phyloP scores from a whole-genome alignment of 441 rosid genomes.

The Adansonia gregorii region DNA sequence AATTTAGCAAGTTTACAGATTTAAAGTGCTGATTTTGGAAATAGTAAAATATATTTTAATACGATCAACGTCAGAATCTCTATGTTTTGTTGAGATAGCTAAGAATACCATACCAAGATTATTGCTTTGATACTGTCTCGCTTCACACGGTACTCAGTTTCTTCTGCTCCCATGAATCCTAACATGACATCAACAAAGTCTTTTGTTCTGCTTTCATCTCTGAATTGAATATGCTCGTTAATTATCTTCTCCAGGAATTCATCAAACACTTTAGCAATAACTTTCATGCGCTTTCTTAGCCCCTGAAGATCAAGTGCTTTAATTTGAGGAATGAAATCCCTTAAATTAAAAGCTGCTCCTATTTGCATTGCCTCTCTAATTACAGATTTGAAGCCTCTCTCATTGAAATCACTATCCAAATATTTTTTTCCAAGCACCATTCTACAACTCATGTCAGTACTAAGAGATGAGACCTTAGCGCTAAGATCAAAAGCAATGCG shows the following conservation, averaged over 20 bases:
- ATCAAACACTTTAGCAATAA: neutral
- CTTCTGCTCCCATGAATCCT: neutral
- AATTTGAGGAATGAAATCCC: neutral
- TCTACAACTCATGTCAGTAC: neutral
- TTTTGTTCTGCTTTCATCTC: neutral
- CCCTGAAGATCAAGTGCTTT: neutral
- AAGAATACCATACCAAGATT: constrained; percentile 5
- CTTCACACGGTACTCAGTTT: neutral
- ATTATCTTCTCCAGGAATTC: neutral
- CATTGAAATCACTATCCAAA: neutral
- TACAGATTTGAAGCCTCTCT: neutral
- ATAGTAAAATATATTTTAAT: too few species aligned
- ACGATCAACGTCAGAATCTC: too few species aligned
- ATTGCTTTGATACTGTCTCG: neutral
- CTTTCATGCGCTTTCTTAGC: neutral
- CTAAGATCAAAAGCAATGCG: neutral
- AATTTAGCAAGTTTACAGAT: too few species aligned
- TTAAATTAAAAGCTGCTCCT: neutral
- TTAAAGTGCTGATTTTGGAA: too few species aligned
- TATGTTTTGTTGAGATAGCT: neutral
- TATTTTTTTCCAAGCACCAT: neutral
- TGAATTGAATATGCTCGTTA: neutral
- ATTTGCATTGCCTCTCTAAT: neutral
- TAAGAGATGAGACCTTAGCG: neutral
- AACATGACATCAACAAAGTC: constrained; percentile 9